Evolutionary conservation across 1,284 basidiomycete genomes (phyloP).

Genomic region (Apiotrichum domesticum): DNA sequence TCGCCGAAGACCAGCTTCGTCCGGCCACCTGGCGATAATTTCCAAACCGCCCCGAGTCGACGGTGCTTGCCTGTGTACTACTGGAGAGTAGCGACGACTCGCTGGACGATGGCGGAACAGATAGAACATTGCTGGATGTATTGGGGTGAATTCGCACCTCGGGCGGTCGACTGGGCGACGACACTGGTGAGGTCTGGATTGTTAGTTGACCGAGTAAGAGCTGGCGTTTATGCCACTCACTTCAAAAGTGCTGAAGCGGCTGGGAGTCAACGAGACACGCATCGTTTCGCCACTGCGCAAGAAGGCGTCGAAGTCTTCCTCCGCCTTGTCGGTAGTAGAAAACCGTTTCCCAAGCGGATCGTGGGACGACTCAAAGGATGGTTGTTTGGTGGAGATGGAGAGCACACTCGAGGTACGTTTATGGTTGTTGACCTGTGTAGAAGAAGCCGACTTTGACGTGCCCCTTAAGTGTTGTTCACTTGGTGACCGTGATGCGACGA

Average conservation of each 20-base stretch:
- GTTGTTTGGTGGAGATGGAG: constrained; percentile 22
- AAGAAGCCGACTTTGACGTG: background rate
- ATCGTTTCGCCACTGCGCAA: constrained; percentile 80
- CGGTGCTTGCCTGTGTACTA: constrained; percentile 8
- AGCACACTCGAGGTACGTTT: constrained; percentile 27
- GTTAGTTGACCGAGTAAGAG: background rate
- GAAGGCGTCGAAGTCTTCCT: constrained; percentile 78
- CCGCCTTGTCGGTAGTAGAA: constrained; percentile 21
- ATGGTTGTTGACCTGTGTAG: constrained; percentile 12
- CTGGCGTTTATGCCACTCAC: constrained; percentile 49
- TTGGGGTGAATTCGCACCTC: background rate
- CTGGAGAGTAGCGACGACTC: constrained; percentile 13
- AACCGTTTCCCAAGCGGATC: background rate
- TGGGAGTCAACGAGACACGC: constrained; percentile 91
- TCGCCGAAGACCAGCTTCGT: constrained; percentile 5
- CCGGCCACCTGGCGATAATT: constrained; percentile 11
- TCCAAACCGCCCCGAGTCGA: constrained; percentile 2
- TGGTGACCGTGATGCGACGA: background rate
- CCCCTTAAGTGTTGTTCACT: constrained; percentile 11
- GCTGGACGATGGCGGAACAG: constrained; percentile 9
- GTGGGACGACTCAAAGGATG: constrained; percentile 9
- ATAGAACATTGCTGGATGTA: background rate
- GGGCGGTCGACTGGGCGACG: background rate
- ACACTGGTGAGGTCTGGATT: constrained; percentile 4
- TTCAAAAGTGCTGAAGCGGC: constrained; percentile 82